Percentiles rank a stretch among this genome's conserved stretches.
Conservation (phyloP, 805 yeast genomes). For the Blastobotrys mokoenaii region DNA sequence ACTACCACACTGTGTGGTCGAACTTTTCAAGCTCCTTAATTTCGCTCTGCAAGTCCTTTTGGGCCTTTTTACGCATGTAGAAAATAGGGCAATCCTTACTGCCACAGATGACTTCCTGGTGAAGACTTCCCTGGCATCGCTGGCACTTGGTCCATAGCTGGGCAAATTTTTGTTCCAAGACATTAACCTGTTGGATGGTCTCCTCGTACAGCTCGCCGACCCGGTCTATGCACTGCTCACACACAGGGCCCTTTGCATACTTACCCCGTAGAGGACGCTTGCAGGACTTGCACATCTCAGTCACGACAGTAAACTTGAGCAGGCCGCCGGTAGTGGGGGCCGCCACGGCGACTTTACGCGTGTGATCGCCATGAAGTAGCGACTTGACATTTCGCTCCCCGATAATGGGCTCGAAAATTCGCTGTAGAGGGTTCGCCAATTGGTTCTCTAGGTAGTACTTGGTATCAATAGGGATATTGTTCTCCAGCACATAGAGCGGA, state of each 20-base stretch:
- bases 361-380: conserved; percentile 73
- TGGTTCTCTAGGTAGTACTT: conserved; percentile 91
- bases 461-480: conserved; percentile 88
- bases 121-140: conserved; percentile 91
- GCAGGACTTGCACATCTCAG: conserved; percentile 84
- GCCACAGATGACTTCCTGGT: conserved; percentile 91
- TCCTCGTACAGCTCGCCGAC: conserved; percentile 77
- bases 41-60: conserved; percentile 57
- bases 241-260: conserved; percentile 60
- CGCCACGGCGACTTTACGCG: conserved; percentile 58
- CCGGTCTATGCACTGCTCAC: conserved; percentile 64
- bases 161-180: conserved; percentile 72
- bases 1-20: conserved; percentile 38
- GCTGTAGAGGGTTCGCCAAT: conserved; percentile 80
- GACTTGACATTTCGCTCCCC: conserved; percentile 80
- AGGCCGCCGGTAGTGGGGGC: conserved; percentile 79
- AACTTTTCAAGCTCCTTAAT: conserved; percentile 54
- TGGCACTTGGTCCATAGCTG: conserved; percentile 98
- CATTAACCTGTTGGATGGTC: conserved; percentile 71
- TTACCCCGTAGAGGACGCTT: conserved; percentile 58
- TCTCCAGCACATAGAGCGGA: conserved; percentile 85
- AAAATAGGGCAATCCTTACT: conserved; percentile 96
- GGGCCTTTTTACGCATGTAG: conserved; percentile 88
- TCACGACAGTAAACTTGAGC: conserved; percentile 85
- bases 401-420: conserved; percentile 91